Evolutionary conservation across 352 stramenopile genomes (phyloP).

Genomic region (Nothophytophthora sp.): DNA sequence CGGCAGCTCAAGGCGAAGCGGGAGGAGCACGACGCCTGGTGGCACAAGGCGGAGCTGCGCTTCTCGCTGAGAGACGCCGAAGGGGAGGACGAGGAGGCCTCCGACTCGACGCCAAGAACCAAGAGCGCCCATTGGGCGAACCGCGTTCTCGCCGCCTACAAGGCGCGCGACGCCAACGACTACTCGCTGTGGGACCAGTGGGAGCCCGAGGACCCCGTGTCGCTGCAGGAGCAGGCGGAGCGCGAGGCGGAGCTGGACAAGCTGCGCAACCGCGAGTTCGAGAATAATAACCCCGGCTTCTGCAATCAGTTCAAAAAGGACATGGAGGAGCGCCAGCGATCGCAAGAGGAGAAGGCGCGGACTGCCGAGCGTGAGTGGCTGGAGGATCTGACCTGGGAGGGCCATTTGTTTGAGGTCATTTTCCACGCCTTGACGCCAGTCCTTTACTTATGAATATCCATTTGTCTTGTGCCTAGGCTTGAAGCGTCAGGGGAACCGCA

Average conservation of each 20-base stretch:
- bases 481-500: conserved; percentile 57
- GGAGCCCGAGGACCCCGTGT: conserved; percentile 71
- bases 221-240: conserved; percentile 57
- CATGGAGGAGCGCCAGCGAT: conserved; percentile 55
- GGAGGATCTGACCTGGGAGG: too few species aligned
- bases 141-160: conserved; percentile 68
- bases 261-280: conserved; percentile 69
- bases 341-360: conserved; percentile 50
- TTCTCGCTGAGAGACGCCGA: conserved; percentile 33
- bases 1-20: conserved; percentile 39
- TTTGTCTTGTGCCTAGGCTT: conserved; percentile 33
- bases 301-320: conserved; percentile 82
- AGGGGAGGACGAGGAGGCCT: conserved; percentile 11
- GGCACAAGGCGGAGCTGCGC: conserved; percentile 59
- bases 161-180: conserved; percentile 76
- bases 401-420: not conserved
- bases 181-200: conserved; percentile 83
- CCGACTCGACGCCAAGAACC: conserved; percentile 8
- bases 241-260: conserved; percentile 60
- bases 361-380: conserved; percentile 50
- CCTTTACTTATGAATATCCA: conserved; percentile 1
- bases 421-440: not conserved
- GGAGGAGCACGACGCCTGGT: conserved; percentile 72
- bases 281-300: conserved; percentile 77
- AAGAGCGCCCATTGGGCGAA: conserved; percentile 44